Evolutionary conservation across 768 basidiomycete species (phyloP), one percentile per base, ranked within the genome.

Genomic region (Omphalotus guepiniiformis): DNA sequence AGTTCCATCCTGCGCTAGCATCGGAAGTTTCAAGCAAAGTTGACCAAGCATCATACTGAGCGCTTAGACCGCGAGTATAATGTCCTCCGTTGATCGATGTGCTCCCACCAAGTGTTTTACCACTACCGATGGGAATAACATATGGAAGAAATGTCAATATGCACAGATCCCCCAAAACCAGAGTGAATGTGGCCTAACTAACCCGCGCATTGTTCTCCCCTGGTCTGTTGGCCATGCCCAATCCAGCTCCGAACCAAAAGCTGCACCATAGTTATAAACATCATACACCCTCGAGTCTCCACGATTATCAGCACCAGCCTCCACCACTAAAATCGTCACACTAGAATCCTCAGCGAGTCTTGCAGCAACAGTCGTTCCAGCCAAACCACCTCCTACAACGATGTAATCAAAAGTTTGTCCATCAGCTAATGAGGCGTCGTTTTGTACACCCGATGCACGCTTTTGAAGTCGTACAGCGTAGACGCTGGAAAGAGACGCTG

Each of bases 251-350:
- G 67, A 63, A 4, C 63, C 65, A 50, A 75, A 71, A 15, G 72
- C 72, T 23, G 63, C 56, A 6, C 67, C 61, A 53, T 73, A 79
- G 25, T 62, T 54, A 50, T 76, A 72, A 16, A 77, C 65, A 47
- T 78, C 73, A 47, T 70, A 75, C 1, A 79, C 68, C 11, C 64
- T 58, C 1, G 70, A 61, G 51, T 76, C 69, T 4, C 62, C 60
- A 19, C 75, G 65, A 51, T 76, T 60, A 52, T 78, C 77, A 6
- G 59, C 65, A 1, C 79, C 79, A 2, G 72, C 78, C 57, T 81
- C 79, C 37, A 81, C 65, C 48, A 79, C 58, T 3, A 79, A 65
- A 0, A 81, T 69, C 18, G 37, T 50, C 32, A 45, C 47, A 43
- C 26, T 39, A 39, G 22, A 40, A 39, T 27, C 50, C 19, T 46